Evolutionary conservation across 1,139 yeast genomes (phyloP), one percentile per base, ranked within the genome.

Genomic region (Suhomyces bokatorum): DNA sequence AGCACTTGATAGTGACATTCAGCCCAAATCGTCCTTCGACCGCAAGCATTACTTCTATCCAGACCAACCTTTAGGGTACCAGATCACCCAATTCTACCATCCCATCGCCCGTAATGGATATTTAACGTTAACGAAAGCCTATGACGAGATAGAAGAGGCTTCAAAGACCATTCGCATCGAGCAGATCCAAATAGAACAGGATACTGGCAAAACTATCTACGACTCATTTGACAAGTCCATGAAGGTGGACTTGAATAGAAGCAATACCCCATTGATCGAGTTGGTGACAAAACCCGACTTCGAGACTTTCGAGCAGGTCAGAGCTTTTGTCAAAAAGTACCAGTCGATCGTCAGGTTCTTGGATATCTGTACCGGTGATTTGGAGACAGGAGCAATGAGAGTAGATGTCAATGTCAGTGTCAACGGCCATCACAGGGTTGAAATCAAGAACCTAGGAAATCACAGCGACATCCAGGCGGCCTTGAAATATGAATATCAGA

Each of bases 31-130:
- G 0, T 70, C 84, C 1, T 93, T 93, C 62, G 99, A 93, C 60
- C 71, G 99, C 51, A 93, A 93, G 62, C 99, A 93, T 63, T 93
- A 93, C 63, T 91, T 93, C 63, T 93, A 93, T 61, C 95, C 95
- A 0, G 99, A 93, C 63, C 98, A 93, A 63, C 99, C 99, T 0
- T 69, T 87, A 43, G 99, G 99, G 0, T 93, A 90, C 63, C 99
- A 93, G 61, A 85, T 93, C 45, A 93, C 99, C 0, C 99, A 93
- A 66, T 87, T 82, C 58, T 89, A 79, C 60, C 75, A 77, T 38
- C 98, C 99, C 1, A 71, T 87, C 40, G 96, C 97, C 1, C 71
- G 63, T 32, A 71, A 78, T 39, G 99, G 99, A 0, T 52, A 49
- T 16, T 42, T 93, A 36, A 62, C 61, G 28, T 62, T 93, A 37